These are phyloP conservation scores for Colletotrichum gigasporum DNA, from an alignment of 2,329 filamentous ascomycete species.

Conservation along the genomic window DNA sequence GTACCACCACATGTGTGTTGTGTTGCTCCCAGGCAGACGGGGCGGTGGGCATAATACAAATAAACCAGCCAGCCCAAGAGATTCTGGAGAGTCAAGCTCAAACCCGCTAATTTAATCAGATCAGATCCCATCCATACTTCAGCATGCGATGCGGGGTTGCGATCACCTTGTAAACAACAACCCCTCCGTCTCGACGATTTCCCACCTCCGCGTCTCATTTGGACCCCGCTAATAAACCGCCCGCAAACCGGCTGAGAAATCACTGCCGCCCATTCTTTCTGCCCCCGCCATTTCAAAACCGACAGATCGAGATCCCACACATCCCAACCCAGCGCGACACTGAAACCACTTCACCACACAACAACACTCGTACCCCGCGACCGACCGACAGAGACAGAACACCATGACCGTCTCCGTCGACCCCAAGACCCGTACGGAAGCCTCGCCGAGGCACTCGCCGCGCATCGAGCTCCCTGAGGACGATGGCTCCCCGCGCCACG, in stretches of 20 bases:
- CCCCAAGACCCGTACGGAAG: conserved; percentile 46
- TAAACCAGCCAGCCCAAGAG: not conserved
- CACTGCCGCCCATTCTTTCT: not conserved
- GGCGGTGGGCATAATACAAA: conserved; percentile 1
- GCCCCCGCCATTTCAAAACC: conserved; percentile 1
- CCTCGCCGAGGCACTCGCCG: conserved; percentile 35
- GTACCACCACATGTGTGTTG: conserved; percentile 1
- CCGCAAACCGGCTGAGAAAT: conserved; percentile 22
- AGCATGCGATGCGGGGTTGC: conserved; percentile 15
- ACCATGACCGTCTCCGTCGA: conserved; percentile 53
- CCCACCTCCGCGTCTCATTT: not conserved
- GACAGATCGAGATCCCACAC: not conserved
- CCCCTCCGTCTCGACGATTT: conserved; percentile 10
- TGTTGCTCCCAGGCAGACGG: not conserved
- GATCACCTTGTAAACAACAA: conserved; percentile 1
- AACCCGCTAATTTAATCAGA: not conserved
- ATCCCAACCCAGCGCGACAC: not conserved
- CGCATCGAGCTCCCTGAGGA: conserved; percentile 61
- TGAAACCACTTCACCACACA: not conserved
- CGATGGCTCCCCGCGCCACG: conserved; percentile 46
- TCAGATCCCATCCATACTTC: not conserved
- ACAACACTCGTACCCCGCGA: not conserved
- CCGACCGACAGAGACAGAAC: conserved; percentile 11
- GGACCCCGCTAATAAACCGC: not conserved
- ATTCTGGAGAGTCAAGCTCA: not conserved